Conservation (phyloP, 1,284 basidiomycete genomes). For the Pterula multifida region DNA sequence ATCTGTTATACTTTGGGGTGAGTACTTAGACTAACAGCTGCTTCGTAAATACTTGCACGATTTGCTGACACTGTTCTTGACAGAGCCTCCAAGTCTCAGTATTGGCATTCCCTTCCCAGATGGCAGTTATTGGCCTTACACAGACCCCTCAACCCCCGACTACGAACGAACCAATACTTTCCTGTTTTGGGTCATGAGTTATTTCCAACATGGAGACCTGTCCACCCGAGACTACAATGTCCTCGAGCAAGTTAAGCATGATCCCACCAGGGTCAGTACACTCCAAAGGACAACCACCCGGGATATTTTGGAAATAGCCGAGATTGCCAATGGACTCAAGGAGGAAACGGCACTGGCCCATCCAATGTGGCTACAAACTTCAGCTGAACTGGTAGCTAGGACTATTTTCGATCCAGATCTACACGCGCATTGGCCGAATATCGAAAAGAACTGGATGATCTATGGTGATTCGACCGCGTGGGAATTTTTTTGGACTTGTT, state of each 20-base stretch:
- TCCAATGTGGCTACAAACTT: not conserved
- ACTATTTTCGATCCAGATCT: not conserved
- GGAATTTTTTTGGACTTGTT: not conserved
- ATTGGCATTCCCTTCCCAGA: not conserved
- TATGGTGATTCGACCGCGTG: not conserved
- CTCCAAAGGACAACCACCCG: not conserved
- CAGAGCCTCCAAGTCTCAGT: not conserved
- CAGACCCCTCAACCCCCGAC: conserved; percentile 10
- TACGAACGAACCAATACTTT: conserved; percentile 10
- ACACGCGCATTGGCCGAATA: conserved; percentile 1
- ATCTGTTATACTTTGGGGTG: not conserved
- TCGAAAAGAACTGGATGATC: not conserved
- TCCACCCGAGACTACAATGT: not conserved
- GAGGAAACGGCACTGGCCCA: not conserved
- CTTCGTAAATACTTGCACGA: not conserved
- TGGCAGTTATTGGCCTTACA: conserved; percentile 10
- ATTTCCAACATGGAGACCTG: conserved; percentile 7
- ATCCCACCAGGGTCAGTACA: not conserved
- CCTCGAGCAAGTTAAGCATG: not conserved
- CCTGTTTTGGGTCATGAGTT: conserved; percentile 13
- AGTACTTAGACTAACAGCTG: not conserved
- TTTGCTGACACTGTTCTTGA: not conserved
- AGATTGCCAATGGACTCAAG: not conserved
- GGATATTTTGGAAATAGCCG: not conserved
- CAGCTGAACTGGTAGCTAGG: not conserved